A percentile compares a stretch with the other conserved stretches of the same genome.
phyloP scores from a whole-genome alignment of 257 asterid species.

The Osmanthus fragrans region DNA sequence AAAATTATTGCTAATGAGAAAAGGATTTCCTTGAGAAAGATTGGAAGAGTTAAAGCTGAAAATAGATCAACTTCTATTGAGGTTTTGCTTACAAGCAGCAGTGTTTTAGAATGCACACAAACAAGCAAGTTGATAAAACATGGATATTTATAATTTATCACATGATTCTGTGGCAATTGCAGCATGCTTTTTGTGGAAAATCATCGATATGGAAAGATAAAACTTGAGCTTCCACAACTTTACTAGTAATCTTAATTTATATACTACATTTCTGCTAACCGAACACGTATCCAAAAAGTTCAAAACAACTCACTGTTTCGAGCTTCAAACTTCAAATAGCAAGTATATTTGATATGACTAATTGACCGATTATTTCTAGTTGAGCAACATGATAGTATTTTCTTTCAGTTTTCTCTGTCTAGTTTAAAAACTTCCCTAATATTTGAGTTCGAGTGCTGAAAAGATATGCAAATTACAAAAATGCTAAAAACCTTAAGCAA shows the following conservation, averaged over 20 bases:
- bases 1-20: background rate
- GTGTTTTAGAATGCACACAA: background rate
- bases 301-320: background rate
- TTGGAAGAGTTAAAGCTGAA: background rate
- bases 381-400: slow-evolving; percentile 5
- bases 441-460: background rate
- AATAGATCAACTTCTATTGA: background rate
- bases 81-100: background rate
- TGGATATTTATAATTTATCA: background rate
- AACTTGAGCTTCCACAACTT: background rate
- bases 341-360: background rate
- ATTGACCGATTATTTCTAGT: background rate
- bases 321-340: background rate
- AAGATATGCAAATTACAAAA: background rate
- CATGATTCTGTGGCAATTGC: background rate
- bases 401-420: background rate
- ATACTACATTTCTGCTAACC: background rate
- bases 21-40: background rate
- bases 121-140: background rate
- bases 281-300: background rate
- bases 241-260: background rate
- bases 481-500: background rate
- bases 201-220: background rate
- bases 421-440: background rate
- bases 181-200: background rate